phyloP scores from a whole-genome alignment of 305 asterid species.

The Euphrasia arctica region DNA sequence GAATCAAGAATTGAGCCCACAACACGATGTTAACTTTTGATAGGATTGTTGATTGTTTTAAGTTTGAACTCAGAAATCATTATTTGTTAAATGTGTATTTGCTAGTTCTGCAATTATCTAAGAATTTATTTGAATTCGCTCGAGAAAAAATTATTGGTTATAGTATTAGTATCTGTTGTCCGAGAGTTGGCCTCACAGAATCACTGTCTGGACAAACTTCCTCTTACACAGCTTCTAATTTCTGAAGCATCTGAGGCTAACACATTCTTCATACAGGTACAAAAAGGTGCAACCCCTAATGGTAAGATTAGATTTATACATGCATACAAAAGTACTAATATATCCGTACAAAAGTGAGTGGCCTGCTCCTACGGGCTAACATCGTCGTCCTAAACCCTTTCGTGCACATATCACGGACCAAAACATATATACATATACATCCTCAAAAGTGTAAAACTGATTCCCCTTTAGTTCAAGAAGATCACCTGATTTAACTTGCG shows the following conservation, averaged over 20 bases:
- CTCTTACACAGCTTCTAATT: constrained; percentile 34
- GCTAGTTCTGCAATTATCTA: too few species aligned
- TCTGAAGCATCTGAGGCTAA: constrained; percentile 5
- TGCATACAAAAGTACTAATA: constrained; percentile 26
- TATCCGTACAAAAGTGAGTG: constrained; percentile 22
- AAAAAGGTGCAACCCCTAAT: background rate
- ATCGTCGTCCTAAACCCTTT: constrained; percentile 28
- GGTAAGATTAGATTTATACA: constrained; percentile 13
- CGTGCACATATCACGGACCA: constrained; percentile 35
- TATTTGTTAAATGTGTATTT: too few species aligned
- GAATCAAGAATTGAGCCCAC: too few species aligned
- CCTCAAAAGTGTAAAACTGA: constrained; percentile 32
- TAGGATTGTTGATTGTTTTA: too few species aligned
- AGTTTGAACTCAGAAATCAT: too few species aligned
- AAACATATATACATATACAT: constrained; percentile 28
- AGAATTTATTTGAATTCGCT: too few species aligned
- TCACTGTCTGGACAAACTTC: constrained; percentile 31
- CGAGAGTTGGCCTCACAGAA: constrained; percentile 22
- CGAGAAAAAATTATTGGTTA: background rate
- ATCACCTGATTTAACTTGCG: constrained; percentile 33
- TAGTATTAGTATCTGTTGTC: background rate
- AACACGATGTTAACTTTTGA: too few species aligned
- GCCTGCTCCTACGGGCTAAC: constrained; percentile 29
- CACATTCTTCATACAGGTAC: background rate
- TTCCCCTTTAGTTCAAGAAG: constrained; percentile 34